A percentile compares a stretch with the other conserved stretches of the same genome.
Conservation (phyloP, 768 basidiomycete genomes). For the Agaricus sinodeliciosus region DNA sequence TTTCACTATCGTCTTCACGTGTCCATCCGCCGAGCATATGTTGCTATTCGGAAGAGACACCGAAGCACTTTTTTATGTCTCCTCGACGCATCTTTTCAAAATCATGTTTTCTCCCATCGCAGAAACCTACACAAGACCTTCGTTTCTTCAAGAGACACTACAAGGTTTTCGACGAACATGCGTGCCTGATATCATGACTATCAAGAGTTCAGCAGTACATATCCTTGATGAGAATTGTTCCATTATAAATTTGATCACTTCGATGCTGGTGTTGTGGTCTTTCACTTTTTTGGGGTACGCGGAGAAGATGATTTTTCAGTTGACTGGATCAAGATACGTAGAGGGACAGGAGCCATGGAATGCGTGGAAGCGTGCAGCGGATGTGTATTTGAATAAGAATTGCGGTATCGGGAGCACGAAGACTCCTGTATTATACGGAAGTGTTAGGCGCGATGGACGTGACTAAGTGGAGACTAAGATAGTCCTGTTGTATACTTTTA, state of each 20-base stretch:
- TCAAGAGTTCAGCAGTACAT: conserved; percentile 14
- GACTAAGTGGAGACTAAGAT: background rate
- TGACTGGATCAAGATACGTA: conserved; percentile 39
- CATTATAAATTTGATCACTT: conserved; percentile 5
- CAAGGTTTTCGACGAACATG: conserved; percentile 12
- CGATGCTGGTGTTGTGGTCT: conserved; percentile 19
- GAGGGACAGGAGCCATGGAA: conserved; percentile 50
- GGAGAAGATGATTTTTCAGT: conserved; percentile 32
- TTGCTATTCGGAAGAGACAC: conserved; percentile 31
- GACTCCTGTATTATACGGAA: background rate
- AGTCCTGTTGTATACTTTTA: background rate
- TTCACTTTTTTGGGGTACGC: conserved; percentile 23
- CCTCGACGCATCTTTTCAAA: conserved; percentile 29
- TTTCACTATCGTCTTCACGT: conserved; percentile 37
- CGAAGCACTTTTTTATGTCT: conserved; percentile 32
- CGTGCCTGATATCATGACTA: conserved; percentile 7
- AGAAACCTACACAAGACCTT: background rate
- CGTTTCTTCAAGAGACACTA: conserved; percentile 6
- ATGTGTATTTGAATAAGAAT: conserved; percentile 1
- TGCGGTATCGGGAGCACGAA: background rate
- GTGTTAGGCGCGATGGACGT: background rate
- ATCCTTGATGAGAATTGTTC: conserved; percentile 16
- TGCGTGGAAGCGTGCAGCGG: conserved; percentile 35
- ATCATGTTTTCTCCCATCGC: conserved; percentile 22
- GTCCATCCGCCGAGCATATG: conserved; percentile 34